Conservation (phyloP, 176 grass and related monocot species). For the Bothriochloa decipiens region DNA sequence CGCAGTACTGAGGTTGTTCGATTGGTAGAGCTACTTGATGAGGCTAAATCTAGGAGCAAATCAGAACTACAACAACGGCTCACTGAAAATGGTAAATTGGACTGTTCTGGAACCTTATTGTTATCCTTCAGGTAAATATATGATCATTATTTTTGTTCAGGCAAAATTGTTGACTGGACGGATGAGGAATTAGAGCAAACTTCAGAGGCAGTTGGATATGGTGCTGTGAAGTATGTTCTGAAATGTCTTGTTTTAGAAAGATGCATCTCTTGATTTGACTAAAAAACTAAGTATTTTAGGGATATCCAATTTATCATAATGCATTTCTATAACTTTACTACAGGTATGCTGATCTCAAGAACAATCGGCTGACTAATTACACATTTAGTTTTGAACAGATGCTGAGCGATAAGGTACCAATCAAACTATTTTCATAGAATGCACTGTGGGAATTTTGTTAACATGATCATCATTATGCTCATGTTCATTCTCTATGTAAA, state of each 20-base stretch:
- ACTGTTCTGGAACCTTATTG: constrained; percentile 25
- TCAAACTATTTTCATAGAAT: constrained; percentile 20
- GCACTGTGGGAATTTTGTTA: constrained; percentile 2
- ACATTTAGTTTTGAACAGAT: constrained; percentile 97
- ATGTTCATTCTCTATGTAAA: constrained; percentile 39
- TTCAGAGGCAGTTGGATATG: constrained; percentile 95
- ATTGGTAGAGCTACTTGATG: constrained; percentile 88
- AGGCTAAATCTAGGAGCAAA: constrained; percentile 86
- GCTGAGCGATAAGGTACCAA: constrained; percentile 87
- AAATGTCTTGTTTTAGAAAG: constrained; percentile 9
- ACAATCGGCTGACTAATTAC: constrained; percentile 94
- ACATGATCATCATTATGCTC: neutral
- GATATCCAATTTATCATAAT: constrained; percentile 17
- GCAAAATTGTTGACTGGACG: constrained; percentile 84
- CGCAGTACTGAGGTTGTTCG: constrained; percentile 86
- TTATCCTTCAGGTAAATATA: constrained; percentile 30
- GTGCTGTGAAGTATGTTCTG: constrained; percentile 80
- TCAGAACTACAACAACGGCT: constrained; percentile 72
- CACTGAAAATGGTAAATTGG: constrained; percentile 65
- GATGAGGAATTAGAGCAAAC: constrained; percentile 85
- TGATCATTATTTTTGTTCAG: constrained; percentile 47
- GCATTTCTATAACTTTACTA: constrained; percentile 32
- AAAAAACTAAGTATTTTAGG: neutral
- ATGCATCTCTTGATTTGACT: constrained; percentile 23
- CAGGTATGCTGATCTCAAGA: constrained; percentile 98